Evolutionary conservation across 208 protist species (phyloP), one percentile per base, ranked within the genome.

Genomic region (Crithidia expoeki): DNA sequence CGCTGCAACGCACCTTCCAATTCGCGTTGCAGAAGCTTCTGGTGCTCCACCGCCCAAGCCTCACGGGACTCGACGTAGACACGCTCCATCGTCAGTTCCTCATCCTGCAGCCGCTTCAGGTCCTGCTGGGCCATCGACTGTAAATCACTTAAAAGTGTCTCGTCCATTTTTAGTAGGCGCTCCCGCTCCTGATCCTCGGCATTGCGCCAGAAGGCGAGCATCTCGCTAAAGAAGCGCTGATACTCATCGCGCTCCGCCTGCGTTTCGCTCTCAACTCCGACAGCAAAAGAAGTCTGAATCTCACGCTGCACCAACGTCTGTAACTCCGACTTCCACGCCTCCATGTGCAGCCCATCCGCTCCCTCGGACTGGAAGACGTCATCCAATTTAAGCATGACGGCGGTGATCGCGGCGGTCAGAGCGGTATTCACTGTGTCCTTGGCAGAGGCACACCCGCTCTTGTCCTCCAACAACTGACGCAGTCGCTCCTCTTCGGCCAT

Each of bases 81-180:
- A 36, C 89, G 83, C 62, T 95, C 87, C 78, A 95, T 90, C 25
- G 63, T 76, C 5, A 85, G 75, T 34, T 90, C 86, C 61, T 95
- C 87, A 23, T 74, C 74, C 42, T 90, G 90, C 16, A 95, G 62
- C 3, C 75, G 80, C 49, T 74, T 38, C 68, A 95, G 47, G 63
- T 95, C 87, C 64, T 92, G 80, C 55, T 93, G 79, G 7, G 86
- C 80, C 63, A 88, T 82, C 3, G 64, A 46, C 66, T 90, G 71
- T 63, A 92, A 28, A 49, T 95, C 90, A 19, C 74, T 56, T n/a
- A 95, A 51, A 34, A 95, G 62, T 14, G 76, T 28, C 51, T 95
- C 90, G 57, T 95, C 90, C 77, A 93, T 90, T 60, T 90, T 86
- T n/a, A 83, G 73, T n/a, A 89, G 60, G 2, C 78, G 76, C 17